These are phyloP conservation scores for Auriculariales sp. DNA, from an alignment of 768 basidiomycete species.

Conservation along the genomic window DNA sequence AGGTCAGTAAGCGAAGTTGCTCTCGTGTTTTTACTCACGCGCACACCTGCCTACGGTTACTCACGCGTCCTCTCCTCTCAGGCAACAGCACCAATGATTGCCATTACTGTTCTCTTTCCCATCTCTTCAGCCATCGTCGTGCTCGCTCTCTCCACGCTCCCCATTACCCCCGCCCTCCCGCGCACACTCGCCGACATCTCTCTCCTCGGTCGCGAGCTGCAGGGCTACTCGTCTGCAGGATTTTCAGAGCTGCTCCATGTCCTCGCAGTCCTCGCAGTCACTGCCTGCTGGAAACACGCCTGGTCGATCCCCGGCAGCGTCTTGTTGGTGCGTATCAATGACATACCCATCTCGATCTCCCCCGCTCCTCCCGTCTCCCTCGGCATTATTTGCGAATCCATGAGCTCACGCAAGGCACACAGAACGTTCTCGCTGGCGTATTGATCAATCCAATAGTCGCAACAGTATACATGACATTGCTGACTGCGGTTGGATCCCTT, in stretches of 20 bases:
- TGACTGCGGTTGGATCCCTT: slow-evolving; percentile 79
- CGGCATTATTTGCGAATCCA: too few species aligned
- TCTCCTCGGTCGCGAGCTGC: slow-evolving; percentile 58
- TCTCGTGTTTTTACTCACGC: too few species aligned
- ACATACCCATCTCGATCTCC: too few species aligned
- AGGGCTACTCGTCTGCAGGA: slow-evolving; percentile 65
- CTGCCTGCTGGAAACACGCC: slow-evolving; percentile 90
- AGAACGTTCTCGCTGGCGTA: slow-evolving; percentile 87
- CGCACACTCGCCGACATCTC: slow-evolving; percentile 62
- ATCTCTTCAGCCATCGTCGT: slow-evolving; percentile 46
- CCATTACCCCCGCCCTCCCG: slow-evolving; percentile 66
- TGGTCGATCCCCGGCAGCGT: slow-evolving; percentile 96
- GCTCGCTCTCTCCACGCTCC: slow-evolving; percentile 35
- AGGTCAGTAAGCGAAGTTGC: slow-evolving; percentile 17
- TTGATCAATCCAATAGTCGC: slow-evolving; percentile 74
- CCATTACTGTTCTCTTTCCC: slow-evolving; percentile 51
- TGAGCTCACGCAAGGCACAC: slow-evolving; percentile 15
- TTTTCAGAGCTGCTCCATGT: slow-evolving; percentile 55
- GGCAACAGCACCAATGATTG: slow-evolving; percentile 39
- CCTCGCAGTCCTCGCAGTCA: slow-evolving; percentile 64
- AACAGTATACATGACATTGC: slow-evolving; percentile 62
- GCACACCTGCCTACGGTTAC: too few species aligned
- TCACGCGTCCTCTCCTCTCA: neutral
- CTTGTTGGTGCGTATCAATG: slow-evolving; percentile 46
- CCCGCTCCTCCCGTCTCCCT: too few species aligned